Base-by-base conservation (phyloP, 352 stramenopile species). In the Thalassiosira sp. region DNA sequence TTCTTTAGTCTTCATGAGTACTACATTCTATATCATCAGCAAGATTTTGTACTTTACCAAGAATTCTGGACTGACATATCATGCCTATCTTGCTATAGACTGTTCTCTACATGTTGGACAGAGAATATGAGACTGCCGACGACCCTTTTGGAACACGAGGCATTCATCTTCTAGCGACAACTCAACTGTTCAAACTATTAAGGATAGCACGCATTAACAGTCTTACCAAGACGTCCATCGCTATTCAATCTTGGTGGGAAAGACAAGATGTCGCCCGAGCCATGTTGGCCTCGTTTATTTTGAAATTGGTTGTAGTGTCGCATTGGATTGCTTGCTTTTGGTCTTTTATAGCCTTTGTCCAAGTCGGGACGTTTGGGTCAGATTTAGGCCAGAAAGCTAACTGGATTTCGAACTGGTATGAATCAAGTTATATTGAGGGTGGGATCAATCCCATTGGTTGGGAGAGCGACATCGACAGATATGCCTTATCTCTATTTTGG, bases 341-440 rank as follows among this genome's bases (percentile, higher is more conserved):
- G 61, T 49, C 46, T 7, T 53, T 61, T 6, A 54, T 62, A 24
- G 61, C 61, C 1, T 71, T 62, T 22, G 13, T 43, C 6, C 46
- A 71, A 28, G 48, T 51, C 3, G 3, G 20, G 46, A 54, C 46
- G 13, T 54, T 54, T 27, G 61, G 49, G 6, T 45, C 16, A 3
- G 35, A 18, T 11, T 57, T 64, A 18, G 59, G n/a, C 13, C 49
- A 74, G 16, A 15, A 49, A 16, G 20, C 45, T 24, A 83, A 80
- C 45, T 83, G 75, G 69, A 83, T 83, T 48, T 49, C 18, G 25
- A 66, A 69, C 28, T 80, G 60, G 60, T 69, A 59, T 40, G 22
- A 64, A 25, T 25, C 16, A 11, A 56, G 49, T 18, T 25, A 78
- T 2, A 37, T 59, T 0, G 54, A 60, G 2, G 57, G 64, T 8